Evolutionary conservation across 2,329 filamentous ascomycete species (phyloP), one percentile per base, ranked within the genome.

Genomic region (Pyrenophora teres): DNA sequence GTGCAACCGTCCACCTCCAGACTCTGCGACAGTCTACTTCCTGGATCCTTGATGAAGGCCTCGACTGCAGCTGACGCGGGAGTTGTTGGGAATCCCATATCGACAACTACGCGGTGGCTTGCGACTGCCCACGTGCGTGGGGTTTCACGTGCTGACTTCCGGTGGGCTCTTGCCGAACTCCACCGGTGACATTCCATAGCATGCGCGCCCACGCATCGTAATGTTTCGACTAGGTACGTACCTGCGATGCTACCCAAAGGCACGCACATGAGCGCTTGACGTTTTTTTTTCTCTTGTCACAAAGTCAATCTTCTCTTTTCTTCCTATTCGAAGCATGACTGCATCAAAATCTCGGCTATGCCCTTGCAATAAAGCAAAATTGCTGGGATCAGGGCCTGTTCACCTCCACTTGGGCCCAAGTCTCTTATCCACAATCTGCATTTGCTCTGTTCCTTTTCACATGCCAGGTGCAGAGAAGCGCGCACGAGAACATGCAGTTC

Each of bases 241-340:
- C 38, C 49, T 51, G 49, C 49, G 42, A 27, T 51, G 49, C 49
- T 51, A 51, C 49, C 49, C 49, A 51, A 51, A 32, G 15, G 16
- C 21, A 39, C 36, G 30, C 25, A 12, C 40, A 39, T 39, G 45
- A 21, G 25, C 31, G 37, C 30, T 30, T 15, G 37, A 36, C 21
- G 13, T 40, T 50, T 31, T 40, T 18, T 32, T 35, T 23, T 32
- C 19, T 44, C 5, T 19, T 19, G n/a, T 38, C 38, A 38, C 39
- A 44, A 39, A 32, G 27, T 27, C 33, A 30, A 30, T 13, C 33
- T 31, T 16, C 12, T 33, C 31, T 37, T 45, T 41, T 23, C 46
- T 51, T 30, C 42, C 43, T 25, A 41, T 38, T 40, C n/a, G 5
- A 41, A 21, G 39, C 38, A 32, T 38, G 18, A 19, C 25, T 37